A percentile compares a stretch with the other conserved stretches of the same genome.
phyloP scores from a whole-genome alignment of 1,284 basidiomycete species.

The Apiotrichum mycotoxinovorans region DNA sequence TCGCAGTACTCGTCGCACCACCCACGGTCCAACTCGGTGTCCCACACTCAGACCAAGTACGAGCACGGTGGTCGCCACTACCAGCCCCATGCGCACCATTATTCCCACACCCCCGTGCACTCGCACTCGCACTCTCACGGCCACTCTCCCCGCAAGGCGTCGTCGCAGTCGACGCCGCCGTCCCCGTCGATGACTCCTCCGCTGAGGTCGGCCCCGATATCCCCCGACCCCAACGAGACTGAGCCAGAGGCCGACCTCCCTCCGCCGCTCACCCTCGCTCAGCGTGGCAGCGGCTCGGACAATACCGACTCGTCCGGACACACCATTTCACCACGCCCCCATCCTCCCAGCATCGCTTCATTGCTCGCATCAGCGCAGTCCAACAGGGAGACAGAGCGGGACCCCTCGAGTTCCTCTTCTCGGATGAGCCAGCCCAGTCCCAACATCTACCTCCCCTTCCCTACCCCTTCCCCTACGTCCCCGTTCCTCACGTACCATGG shows the following conservation, averaged over 20 bases:
- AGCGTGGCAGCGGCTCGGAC: slow-evolving; percentile 6
- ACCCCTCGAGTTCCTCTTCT: background rate
- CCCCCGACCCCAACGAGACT: slow-evolving; percentile 40
- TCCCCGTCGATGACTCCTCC: slow-evolving; percentile 30
- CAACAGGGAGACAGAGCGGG: background rate
- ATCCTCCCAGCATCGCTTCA: slow-evolving; percentile 12
- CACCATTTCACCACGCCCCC: slow-evolving; percentile 14
- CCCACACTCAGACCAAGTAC: background rate
- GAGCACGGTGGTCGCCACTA: background rate
- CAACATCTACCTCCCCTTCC: slow-evolving; percentile 46
- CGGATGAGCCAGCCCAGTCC: slow-evolving; percentile 28
- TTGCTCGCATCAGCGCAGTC: slow-evolving; percentile 10
- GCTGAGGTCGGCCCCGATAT: slow-evolving; percentile 1
- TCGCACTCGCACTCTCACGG: background rate
- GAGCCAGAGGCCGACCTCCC: slow-evolving; percentile 38
- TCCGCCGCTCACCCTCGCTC: slow-evolving; percentile 31
- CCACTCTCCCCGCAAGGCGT: slow-evolving; percentile 5
- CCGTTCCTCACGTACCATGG: slow-evolving; percentile 38
- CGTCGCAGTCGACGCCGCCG: slow-evolving; percentile 24
- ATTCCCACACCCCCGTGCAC: background rate
- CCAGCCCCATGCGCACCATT: background rate
- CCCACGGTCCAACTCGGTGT: background rate
- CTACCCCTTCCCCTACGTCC: slow-evolving; percentile 45
- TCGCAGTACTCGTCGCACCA: background rate
- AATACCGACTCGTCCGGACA: slow-evolving; percentile 5